Evolutionary conservation across 1,284 basidiomycete genomes (phyloP).

Genomic region (Mycena sp.): DNA sequence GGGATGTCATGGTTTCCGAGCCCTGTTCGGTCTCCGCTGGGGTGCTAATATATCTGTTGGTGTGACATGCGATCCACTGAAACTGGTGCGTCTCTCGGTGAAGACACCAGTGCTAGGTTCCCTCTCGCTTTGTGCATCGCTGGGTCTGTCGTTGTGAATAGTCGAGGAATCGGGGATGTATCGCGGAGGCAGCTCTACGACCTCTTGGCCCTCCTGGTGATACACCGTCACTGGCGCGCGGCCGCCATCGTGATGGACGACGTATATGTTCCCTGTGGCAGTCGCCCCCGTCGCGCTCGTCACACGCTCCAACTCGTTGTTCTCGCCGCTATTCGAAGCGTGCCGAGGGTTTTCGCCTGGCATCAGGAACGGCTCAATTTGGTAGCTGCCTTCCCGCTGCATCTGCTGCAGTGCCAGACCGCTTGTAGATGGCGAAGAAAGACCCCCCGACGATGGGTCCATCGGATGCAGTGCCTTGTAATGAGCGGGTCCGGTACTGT

Average conservation of each 20-base stretch:
- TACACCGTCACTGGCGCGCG: conserved; percentile 66
- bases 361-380: conserved; percentile 57
- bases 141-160: not conserved
- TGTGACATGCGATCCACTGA: not conserved
- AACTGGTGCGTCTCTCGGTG: not conserved
- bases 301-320: not conserved
- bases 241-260: conserved; percentile 67
- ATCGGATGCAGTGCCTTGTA: conserved; percentile 7
- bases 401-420: conserved; percentile 29
- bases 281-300: not conserved
- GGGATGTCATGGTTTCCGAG: conserved; percentile 1
- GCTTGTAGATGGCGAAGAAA: conserved; percentile 25
- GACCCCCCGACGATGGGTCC: conserved; percentile 18
- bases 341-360: conserved; percentile 44
- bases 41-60: not conserved
- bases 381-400: conserved; percentile 42
- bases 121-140: no score
- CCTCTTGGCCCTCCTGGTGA: conserved; percentile 60
- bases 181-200: conserved; percentile 65
- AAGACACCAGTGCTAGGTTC: not conserved
- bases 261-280: conserved; percentile 55
- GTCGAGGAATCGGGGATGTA: conserved; percentile 42
- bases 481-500: not conserved
- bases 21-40: conserved; percentile 15
- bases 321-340: conserved; percentile 13